These are phyloP conservation scores for Aspergillus leporis DNA, from an alignment of 495 filamentous ascomycete species.

Conservation along the genomic window DNA sequence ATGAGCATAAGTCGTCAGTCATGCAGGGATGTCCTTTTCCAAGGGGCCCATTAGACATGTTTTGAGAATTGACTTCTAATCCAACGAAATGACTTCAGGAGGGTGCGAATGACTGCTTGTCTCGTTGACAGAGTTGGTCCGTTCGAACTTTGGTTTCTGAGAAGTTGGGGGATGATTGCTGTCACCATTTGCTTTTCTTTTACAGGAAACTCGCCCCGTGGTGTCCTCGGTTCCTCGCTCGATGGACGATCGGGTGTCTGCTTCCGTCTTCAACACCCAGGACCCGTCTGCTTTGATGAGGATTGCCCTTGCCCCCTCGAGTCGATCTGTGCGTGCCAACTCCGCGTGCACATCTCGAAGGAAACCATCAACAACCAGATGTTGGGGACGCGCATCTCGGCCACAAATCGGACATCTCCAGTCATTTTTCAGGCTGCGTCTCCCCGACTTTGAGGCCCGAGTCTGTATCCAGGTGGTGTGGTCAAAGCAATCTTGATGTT, in stretches of 20 bases:
- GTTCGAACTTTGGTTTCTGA: constrained; percentile 20
- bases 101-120: constrained; percentile 11
- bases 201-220: background rate
- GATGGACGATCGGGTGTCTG: constrained; percentile 16
- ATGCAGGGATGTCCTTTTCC: background rate
- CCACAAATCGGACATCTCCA: constrained; percentile 85
- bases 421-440: constrained; percentile 64
- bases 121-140: background rate
- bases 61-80: constrained; percentile 19
- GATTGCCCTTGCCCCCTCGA: constrained; percentile 55
- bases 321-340: constrained; percentile 40
- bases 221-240: background rate
- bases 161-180: background rate
- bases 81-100: constrained; percentile 33
- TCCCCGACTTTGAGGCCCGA: constrained; percentile 45
- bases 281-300: constrained; percentile 56
- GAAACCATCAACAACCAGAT: constrained; percentile 69
- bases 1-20: background rate
- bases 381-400: constrained; percentile 69
- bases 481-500: constrained; percentile 86
- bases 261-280: constrained; percentile 49
- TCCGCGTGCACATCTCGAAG: constrained; percentile 56
- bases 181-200: constrained; percentile 14
- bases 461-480: constrained; percentile 76
- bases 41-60: background rate